Evolutionary conservation across 441 rosid species (phyloP), one percentile per base, ranked within the genome.

Genomic region (Corymbia citriodora): DNA sequence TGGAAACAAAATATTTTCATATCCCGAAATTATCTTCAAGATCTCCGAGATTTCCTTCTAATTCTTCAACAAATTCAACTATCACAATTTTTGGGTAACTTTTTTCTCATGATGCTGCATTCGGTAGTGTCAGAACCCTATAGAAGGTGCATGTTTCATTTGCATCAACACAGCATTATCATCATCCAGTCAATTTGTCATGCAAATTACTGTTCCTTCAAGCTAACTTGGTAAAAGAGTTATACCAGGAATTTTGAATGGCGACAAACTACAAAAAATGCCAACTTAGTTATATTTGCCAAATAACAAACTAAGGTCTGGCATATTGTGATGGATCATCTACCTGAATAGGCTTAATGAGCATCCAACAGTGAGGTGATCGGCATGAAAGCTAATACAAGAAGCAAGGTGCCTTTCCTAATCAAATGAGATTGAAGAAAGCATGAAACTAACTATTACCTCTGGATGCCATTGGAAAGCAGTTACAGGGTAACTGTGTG

Each of bases 391-490:
- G 52, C 85, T 74, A 74, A 52, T 21, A 40, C 85, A 40, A 11
- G 85, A 74, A 74, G 85, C 85, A 40, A 74, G 21, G 3, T 2
- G 3, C 50, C 29, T 21, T 74, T 40, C 85, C 9, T 40, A 40
- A 74, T 4, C 50, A 74, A 40, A 40, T 23, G 52, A 40, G 14
- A 40, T 40, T 40, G 29, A 87, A 70, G 55, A 87, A 87, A 61
- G n/a, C 29, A 55, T 14, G 9, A 87, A 55, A 55, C 50, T 55
- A 31, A 55, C 9, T 4, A 55, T 55, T 95, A 97, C 99, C 99
- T 98, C 99, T 11, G 99, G 99, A 93, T 98, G 99, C 99, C 99
- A 98, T 83, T 98, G 99, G 93, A 98, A 96, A 88, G 94, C 99
- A 31, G 97, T 96, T 88, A 97, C 93, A 5, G 99, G 99, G 93